phyloP scores from a whole-genome alignment of 2,329 filamentous ascomycete species.

The Cladophialophora exuberans region DNA sequence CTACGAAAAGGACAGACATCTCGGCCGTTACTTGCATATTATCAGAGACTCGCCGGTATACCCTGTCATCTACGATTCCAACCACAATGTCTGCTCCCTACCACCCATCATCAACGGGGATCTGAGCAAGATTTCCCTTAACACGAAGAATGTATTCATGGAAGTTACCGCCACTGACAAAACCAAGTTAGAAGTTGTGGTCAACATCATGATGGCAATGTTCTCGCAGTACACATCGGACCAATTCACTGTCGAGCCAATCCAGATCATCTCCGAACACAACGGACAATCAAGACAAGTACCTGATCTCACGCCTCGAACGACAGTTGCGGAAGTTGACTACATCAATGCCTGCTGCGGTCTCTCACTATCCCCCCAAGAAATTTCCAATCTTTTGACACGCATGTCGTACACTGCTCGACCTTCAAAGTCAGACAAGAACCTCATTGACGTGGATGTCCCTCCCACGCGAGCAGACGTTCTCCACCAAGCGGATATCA shows the following conservation, averaged over 20 bases:
- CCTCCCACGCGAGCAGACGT: constrained; percentile 92
- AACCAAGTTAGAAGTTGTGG: constrained; percentile 95
- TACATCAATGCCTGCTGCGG: constrained; percentile 96
- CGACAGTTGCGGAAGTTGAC: constrained; percentile 80
- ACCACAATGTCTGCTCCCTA: constrained; percentile 84
- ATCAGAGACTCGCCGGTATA: constrained; percentile 93
- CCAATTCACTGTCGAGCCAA: constrained; percentile 88
- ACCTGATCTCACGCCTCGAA: constrained; percentile 76
- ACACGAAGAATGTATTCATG: constrained; percentile 94
- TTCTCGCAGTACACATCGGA: constrained; percentile 90
- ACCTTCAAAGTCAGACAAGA: constrained; percentile 69
- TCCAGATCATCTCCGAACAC: constrained; percentile 90
- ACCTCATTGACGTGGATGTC: constrained; percentile 78
- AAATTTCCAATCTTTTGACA: constrained; percentile 76
- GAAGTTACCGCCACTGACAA: constrained; percentile 95
- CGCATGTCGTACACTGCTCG: constrained; percentile 88
- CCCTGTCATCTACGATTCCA: constrained; percentile 91
- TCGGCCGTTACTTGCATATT: constrained; percentile 89
- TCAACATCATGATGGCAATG: constrained; percentile 95
- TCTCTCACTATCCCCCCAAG: constrained; percentile 71
- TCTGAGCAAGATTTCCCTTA: constrained; percentile 90
- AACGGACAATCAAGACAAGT: constrained; percentile 81
- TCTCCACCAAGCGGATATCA: constrained; percentile 94
- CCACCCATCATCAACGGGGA: constrained; percentile 98
- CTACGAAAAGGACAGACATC: constrained; percentile 90